Base-by-base conservation (phyloP, 2,329 filamentous ascomycete genomes). In the Mycogone perniciosa region DNA sequence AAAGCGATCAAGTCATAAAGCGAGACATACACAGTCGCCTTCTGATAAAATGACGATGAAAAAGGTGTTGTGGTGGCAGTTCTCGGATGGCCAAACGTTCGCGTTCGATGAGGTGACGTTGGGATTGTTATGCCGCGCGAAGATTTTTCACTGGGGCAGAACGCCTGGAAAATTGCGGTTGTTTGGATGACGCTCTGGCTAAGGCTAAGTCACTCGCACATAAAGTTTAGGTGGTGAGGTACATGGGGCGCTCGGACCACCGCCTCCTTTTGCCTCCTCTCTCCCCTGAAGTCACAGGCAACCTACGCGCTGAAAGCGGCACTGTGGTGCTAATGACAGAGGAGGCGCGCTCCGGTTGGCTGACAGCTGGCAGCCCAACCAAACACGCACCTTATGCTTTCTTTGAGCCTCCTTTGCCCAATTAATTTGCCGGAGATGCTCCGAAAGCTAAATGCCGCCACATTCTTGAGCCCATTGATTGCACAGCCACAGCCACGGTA, bases 1-100 rank as follows among this genome's bases (percentile, higher is more conserved):
- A 85, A 81, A 71, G 75, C 74, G 75, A 76, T 82, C 71, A 79
- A 70, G 68, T 72, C 75, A 81, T 82, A 81, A 77, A 78, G 70
- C 67, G 68, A 67, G 65, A 74, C 73, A 76, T 82, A 73, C 69
- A 69, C 75, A 71, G 74, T 67, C 67, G 64, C 70, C 74, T 69
- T 77, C 76, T 76, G 60, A 57, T 56, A 62, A 63, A 59, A 58
- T 59, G 65, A 62, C 64, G 81, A 81, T 82, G 71, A 66, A 74
- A 73, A 72, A 69, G 54, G 65, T 67, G 70, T 70, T 67, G 69
- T 72, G 69, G 73, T 71, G 67, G 69, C 56, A 57, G 67, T 66
- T 67, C 80, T 77, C 76, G 70, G 79, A 82, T 80, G 76, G 65
- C 58, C 63, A 63, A 74, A 73, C 60, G 70, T 58, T 71, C 62